Conservation (phyloP, 2,329 filamentous ascomycete species). For the Diaporthe sp. region DNA sequence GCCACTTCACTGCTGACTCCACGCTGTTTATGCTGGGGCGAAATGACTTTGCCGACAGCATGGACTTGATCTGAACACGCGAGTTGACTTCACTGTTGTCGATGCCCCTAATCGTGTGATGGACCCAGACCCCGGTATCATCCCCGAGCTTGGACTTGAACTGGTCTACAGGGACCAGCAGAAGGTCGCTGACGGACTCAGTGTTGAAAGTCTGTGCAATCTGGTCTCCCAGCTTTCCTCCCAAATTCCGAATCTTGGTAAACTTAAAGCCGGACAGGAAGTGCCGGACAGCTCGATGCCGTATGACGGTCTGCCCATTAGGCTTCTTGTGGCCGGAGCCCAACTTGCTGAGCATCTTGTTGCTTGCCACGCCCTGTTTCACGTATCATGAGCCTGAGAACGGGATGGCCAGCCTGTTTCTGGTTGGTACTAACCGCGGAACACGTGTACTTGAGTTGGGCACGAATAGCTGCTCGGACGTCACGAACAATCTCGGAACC, state of each 20-base stretch:
- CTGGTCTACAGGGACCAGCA: constrained; percentile 79
- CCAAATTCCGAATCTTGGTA: constrained; percentile 94
- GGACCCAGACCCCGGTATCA: constrained; percentile 87
- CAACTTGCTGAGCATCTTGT: constrained; percentile 96
- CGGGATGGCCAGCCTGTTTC: neutral
- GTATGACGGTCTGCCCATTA: constrained; percentile 93
- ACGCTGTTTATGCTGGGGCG: constrained; percentile 82
- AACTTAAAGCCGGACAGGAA: constrained; percentile 92
- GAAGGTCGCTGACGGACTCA: constrained; percentile 81
- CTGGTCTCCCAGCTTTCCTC: constrained; percentile 92
- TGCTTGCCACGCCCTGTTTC: constrained; percentile 77
- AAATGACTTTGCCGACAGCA: constrained; percentile 97
- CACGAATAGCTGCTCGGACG: constrained; percentile 76
- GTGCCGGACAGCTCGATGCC: constrained; percentile 82
- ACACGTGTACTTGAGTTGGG: constrained; percentile 86
- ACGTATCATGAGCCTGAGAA: neutral
- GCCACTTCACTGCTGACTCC: constrained; percentile 86
- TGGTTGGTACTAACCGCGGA: constrained; percentile 57
- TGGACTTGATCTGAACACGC: constrained; percentile 93
- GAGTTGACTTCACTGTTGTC: constrained; percentile 91
- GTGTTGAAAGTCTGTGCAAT: constrained; percentile 85
- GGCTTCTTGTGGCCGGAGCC: constrained; percentile 94
- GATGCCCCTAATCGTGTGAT: constrained; percentile 86
- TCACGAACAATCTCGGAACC: constrained; percentile 89
- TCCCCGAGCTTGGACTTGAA: constrained; percentile 84